phyloP scores from a whole-genome alignment of 495 filamentous ascomycete species.

The Chaetomium tenue region DNA sequence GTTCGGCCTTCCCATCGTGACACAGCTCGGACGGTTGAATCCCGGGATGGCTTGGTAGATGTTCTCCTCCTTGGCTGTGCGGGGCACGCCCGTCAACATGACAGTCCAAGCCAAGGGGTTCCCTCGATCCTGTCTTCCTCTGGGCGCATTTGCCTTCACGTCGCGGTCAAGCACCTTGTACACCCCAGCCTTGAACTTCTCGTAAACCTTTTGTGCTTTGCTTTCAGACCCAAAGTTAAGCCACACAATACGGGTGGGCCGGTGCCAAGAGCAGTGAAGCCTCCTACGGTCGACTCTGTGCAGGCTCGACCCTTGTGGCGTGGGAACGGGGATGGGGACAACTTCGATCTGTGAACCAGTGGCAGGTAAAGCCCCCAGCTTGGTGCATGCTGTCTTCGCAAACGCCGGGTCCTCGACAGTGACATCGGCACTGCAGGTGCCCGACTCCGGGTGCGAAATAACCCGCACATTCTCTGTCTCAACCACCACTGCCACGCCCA shows the following conservation, averaged over 20 bases:
- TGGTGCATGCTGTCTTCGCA: conserved; percentile 18
- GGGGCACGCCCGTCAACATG: conserved; percentile 30
- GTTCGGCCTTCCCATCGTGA: conserved; percentile 28
- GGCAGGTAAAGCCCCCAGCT: neutral
- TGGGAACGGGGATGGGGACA: conserved; percentile 17
- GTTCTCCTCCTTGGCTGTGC: conserved; percentile 19
- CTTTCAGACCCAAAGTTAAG: conserved; percentile 30
- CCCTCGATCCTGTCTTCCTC: neutral
- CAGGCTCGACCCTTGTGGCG: conserved; percentile 23
- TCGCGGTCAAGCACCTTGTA: conserved; percentile 22
- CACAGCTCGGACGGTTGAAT: conserved; percentile 11
- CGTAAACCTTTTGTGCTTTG: conserved; percentile 22
- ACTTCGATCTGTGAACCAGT: conserved; percentile 5
- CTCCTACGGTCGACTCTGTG: conserved; percentile 35
- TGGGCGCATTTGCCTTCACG: conserved; percentile 17
- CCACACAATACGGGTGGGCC: conserved; percentile 28
- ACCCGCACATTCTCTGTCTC: conserved; percentile 19
- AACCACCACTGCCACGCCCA: conserved; percentile 11
- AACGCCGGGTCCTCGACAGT: conserved; percentile 31
- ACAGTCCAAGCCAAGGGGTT: conserved; percentile 27
- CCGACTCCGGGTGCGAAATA: neutral
- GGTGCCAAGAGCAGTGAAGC: conserved; percentile 38
- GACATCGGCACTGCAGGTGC: conserved; percentile 25
- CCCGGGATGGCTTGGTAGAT: conserved; percentile 24
- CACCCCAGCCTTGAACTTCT: conserved; percentile 21